These are phyloP conservation scores for Hordeum marinum DNA, from an alignment of 176 grass and related monocot species.

Conservation along the genomic window DNA sequence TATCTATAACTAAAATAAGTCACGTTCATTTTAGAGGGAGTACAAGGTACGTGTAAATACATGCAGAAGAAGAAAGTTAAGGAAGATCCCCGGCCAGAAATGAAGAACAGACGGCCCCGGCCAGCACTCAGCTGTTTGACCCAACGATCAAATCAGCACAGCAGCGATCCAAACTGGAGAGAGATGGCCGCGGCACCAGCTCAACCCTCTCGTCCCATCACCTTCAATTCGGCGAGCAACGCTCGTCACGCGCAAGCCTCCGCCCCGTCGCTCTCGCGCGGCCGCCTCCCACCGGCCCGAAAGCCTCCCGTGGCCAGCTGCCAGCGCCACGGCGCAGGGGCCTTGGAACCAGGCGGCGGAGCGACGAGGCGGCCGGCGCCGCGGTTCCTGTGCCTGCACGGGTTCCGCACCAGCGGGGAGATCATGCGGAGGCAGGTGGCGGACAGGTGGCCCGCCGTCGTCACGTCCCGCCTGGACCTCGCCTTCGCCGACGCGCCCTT, in stretches of 20 bases:
- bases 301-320: background rate
- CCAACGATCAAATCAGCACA: no score
- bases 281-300: background rate
- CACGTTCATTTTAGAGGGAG: no score
- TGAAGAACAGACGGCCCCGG: background rate
- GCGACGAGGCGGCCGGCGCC: conserved; percentile 17
- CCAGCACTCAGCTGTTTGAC: background rate
- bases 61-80: no score
- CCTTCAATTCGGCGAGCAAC: background rate
- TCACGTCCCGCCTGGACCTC: conserved; percentile 74
- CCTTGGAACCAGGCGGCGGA: background rate
- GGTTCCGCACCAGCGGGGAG: conserved; percentile 82
- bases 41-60: no score
- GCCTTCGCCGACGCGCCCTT: conserved; percentile 79
- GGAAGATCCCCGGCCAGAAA: background rate
- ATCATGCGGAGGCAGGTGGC: conserved; percentile 87
- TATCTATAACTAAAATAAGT: no score
- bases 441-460: conserved; percentile 60
- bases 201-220: background rate
- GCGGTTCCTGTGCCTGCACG: conserved; percentile 80
- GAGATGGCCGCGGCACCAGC: background rate
- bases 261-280: background rate
- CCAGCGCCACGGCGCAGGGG: background rate
- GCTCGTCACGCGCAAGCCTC: background rate
- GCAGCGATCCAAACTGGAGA: background rate